Evolutionary conservation across 768 basidiomycete species (phyloP).

Genomic region (Tulasnella sp.): DNA sequence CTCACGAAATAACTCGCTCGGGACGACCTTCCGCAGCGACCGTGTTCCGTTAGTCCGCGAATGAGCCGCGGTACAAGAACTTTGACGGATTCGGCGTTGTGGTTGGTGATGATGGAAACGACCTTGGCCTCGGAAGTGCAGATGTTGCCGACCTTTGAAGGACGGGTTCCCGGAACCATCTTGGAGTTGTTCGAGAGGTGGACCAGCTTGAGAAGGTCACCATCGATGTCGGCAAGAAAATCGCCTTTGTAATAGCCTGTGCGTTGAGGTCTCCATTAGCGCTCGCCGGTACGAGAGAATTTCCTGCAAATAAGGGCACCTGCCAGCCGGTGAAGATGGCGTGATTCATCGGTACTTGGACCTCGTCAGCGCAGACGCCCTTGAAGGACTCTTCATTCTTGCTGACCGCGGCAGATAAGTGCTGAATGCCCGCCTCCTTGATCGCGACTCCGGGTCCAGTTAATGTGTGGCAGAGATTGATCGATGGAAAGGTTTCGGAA

Average conservation of each 20-base stretch:
- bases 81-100: slow-evolving; percentile 86
- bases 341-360: slow-evolving; percentile 95
- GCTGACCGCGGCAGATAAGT: slow-evolving; percentile 86
- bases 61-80: slow-evolving; percentile 97
- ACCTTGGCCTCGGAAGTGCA: no score
- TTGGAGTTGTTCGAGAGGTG: no score
- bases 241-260: slow-evolving; percentile 98
- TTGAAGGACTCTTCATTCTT: slow-evolving; percentile 90
- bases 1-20: slow-evolving; percentile 77
- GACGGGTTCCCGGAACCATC: no score
- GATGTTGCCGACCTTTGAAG: slow-evolving; percentile 73
- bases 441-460: slow-evolving; percentile 82
- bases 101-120: slow-evolving; percentile 80
- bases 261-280: no score
- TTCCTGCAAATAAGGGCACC: slow-evolving; percentile 37
- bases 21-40: slow-evolving; percentile 89
- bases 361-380: slow-evolving; percentile 45
- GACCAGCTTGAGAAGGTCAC: no score
- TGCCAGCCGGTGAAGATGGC: slow-evolving; percentile 98
- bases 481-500: no score
- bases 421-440: slow-evolving; percentile 55
- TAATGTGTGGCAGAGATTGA: no score
- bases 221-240: no score
- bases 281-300: no score
- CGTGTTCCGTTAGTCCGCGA: slow-evolving; percentile 86